A percentile compares a stretch with the other conserved stretches of the same genome.
Evolutionary conservation across 108 stramenopile species (phyloP).

Genomic region (Ochromonas danica): DNA sequence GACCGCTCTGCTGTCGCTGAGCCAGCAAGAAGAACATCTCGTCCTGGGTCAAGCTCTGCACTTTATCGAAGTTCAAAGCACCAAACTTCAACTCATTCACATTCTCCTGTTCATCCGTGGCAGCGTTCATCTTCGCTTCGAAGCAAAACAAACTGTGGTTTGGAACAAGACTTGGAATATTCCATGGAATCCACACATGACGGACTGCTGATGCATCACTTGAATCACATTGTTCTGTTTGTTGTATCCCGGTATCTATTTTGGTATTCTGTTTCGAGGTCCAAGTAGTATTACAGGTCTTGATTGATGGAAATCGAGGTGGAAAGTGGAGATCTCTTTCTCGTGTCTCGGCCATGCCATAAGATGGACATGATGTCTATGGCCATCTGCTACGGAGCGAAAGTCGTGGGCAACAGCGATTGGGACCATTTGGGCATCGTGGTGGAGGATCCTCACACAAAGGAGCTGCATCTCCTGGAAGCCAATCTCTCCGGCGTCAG

Average conservation of each 20-base stretch:
- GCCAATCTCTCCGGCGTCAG: not conserved
- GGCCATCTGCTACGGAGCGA: not conserved
- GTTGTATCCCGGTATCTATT: no score
- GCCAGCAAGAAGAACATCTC: not conserved
- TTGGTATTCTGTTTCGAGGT: no score
- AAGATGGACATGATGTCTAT: not conserved
- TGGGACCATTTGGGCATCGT: conserved; percentile 22
- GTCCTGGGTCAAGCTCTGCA: not conserved
- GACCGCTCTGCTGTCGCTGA: not conserved
- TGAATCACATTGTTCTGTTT: no score
- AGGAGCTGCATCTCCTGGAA: conserved; percentile 1
- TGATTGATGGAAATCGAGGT: conserved; percentile 6
- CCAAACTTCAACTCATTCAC: not conserved
- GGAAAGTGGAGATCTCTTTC: conserved; percentile 4
- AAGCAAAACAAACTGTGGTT: no score
- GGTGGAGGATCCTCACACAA: not conserved
- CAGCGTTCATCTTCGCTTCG: not conserved
- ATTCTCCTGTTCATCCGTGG: not conserved
- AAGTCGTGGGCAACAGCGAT: not conserved
- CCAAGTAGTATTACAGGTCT: no score
- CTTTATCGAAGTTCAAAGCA: not conserved
- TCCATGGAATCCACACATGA: no score
- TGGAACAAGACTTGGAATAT: no score
- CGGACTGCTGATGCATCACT: no score
- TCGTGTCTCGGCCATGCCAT: not conserved